A percentile compares a stretch with the other conserved stretches of the same genome.
phyloP scores from a whole-genome alignment of 768 basidiomycete species.

The Pleurotus platypus region DNA sequence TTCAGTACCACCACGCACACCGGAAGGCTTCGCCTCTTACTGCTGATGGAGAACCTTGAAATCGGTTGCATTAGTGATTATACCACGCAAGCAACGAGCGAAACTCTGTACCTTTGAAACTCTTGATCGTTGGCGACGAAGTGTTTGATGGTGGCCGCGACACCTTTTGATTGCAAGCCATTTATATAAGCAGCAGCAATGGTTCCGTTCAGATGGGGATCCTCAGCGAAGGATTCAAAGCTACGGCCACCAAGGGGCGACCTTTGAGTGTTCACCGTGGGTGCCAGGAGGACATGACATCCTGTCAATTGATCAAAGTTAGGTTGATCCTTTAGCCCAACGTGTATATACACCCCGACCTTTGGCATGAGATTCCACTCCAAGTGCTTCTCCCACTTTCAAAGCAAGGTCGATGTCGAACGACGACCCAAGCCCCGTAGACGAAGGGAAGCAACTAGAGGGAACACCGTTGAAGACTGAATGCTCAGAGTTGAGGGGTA shows the following conservation, averaged over 20 bases:
- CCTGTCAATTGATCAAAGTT: constrained; percentile 24
- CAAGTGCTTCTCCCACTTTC: constrained; percentile 46
- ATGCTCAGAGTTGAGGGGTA: background rate
- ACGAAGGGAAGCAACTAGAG: constrained; percentile 54
- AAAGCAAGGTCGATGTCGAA: constrained; percentile 49
- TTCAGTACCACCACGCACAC: too few relatives aligned
- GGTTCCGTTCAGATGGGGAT: constrained; percentile 51
- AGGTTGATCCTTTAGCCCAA: background rate
- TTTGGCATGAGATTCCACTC: constrained; percentile 50
- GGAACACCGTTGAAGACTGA: constrained; percentile 56
- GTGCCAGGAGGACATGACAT: constrained; percentile 50
- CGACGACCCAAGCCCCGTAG: constrained; percentile 52
- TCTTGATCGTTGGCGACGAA: constrained; percentile 65
- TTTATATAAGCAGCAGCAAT: constrained; percentile 61
- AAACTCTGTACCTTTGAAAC: constrained; percentile 35
- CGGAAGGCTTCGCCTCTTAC: constrained; percentile 21
- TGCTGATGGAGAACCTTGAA: constrained; percentile 40
- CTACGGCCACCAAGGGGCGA: constrained; percentile 51
- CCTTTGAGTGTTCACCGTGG: constrained; percentile 65
- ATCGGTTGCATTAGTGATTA: background rate
- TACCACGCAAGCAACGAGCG: background rate
- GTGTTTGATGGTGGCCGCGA: constrained; percentile 64
- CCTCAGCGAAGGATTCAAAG: constrained; percentile 66
- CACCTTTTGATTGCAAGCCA: constrained; percentile 54
- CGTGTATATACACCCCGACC: constrained; percentile 17